Percentiles rank a stretch among this genome's conserved stretches.
Evolutionary conservation across 495 filamentous ascomycete species (phyloP).

Genomic region (Trichodelitschia bisporula): DNA sequence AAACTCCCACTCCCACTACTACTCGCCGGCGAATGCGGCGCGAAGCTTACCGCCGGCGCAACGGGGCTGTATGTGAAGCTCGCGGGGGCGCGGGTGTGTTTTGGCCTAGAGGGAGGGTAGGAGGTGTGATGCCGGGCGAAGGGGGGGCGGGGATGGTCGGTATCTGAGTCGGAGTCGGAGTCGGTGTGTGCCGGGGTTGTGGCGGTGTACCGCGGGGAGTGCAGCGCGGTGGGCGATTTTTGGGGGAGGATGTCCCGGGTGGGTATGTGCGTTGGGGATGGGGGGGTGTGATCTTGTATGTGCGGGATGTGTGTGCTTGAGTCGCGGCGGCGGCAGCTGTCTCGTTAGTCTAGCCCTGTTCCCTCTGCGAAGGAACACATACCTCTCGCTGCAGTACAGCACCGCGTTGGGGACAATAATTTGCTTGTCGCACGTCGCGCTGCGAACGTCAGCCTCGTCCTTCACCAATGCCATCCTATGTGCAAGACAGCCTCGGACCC

Average conservation of each 20-base stretch:
- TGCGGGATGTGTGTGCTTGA: conserved; percentile 6
- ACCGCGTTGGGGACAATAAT: conserved; percentile 37
- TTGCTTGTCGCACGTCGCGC: conserved; percentile 41
- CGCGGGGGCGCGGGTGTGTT: conserved; percentile 11
- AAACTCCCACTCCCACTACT: too few species aligned
- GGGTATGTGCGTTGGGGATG: conserved; percentile 8
- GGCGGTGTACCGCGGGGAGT: too few species aligned
- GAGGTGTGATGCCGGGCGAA: background rate
- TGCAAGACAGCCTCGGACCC: background rate
- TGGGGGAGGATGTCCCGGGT: conserved; percentile 18
- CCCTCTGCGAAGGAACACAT: too few species aligned
- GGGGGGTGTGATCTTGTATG: conserved; percentile 8
- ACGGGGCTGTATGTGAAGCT: conserved; percentile 6
- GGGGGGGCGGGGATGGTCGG: conserved; percentile 6
- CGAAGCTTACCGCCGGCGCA: background rate
- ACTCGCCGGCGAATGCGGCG: too few species aligned
- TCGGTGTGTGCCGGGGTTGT: conserved; percentile 7
- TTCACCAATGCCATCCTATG: background rate
- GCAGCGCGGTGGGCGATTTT: conserved; percentile 16
- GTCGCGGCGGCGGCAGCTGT: too few species aligned
- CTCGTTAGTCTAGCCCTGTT: too few species aligned
- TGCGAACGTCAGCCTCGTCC: conserved; percentile 8
- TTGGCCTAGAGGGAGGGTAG: conserved; percentile 6
- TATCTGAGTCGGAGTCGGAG: conserved; percentile 11
- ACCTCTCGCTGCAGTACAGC: conserved; percentile 22